Evolutionary conservation across 495 filamentous ascomycete genomes (phyloP), one percentile per base, ranked within the genome.

Genomic region (Durotheca rogersii): DNA sequence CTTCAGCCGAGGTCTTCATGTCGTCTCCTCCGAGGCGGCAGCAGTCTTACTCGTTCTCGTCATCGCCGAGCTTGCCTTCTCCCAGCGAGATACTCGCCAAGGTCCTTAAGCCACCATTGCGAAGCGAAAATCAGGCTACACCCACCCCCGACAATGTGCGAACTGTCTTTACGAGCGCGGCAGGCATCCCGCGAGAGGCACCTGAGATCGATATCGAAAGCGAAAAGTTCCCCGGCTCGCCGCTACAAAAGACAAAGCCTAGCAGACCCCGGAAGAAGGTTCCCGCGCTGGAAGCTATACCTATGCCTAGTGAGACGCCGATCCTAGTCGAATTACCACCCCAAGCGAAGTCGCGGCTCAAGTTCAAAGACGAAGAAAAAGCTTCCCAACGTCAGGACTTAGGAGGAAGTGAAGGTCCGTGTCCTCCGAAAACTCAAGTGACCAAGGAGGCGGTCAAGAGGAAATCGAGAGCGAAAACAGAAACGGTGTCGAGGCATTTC

Each of bases 21-120:
- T 69, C 70, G 10, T 72, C 75, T 30, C 72, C 72, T 0, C 43
- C 53, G 18, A 47, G 42, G 2, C 48, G 64, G 18, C 47, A 64
- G 18, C 47, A 62, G 5, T 47, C 64, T 5, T 37, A 63, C 23
- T 30, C 66, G 16, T 32, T 75, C 23, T 68, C 76, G 0, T 79
- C 77, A 7, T 78, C 74, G 0, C 72, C 74, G 6, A 68, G 65
- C 16, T 53, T 78, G 1, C 75, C 75, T 7, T 69, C 72, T 2
- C 59, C 76, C 4, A 47, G 53, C 36, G 69, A 77, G 1, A 51
- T 75, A 19, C 39, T 73, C 5, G 57, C 66, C 4, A 73, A 65
- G 33, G 57, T 38, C 6, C 40, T 62, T 17, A 62, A 65, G 3
- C 48, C 65, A 6, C n/a, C 54, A 2, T 35, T 73, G 20, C 51